Base-by-base conservation (phyloP, 176 grass and related monocot species). In the Bothriochloa decipiens region DNA sequence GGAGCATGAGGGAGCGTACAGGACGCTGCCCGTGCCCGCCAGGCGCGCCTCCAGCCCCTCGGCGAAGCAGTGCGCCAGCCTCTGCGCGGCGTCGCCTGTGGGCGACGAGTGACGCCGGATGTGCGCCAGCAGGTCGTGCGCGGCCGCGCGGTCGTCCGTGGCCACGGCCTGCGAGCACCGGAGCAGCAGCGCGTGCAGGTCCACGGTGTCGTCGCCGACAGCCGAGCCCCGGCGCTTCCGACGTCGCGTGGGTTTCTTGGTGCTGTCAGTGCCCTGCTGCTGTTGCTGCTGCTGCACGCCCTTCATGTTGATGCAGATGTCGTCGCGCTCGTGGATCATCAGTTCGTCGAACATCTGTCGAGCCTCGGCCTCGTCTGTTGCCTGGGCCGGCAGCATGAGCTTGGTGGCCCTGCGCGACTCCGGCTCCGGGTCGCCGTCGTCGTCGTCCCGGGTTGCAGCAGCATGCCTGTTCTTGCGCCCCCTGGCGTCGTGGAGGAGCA, bases 1-100 rank as follows among this genome's bases (percentile, higher is more conserved):
- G 80, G 3, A 57, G 10, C 32, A 89, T 20, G 7, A 86, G 76
- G 15, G 61, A 89, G 16, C 3, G 49, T 93, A 93, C 11, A 92
- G 55, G 50, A 72, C 32, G 68, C 91, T 96, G 22, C 93, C 91
- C 1, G 67, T 93, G 65, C 93, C 93, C 7, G 80, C 86, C 3
- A 96, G 76, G 60, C 93, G 88, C 40, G 91, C 88, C 60, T 96
- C 88, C 40, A 96, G 84, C n/a, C 77, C 93, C 11, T 96, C 86
- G 0, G 83, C 78, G 53, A 96, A 96, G 70, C 74, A 93, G 50
- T 93, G 83, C 3, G 93, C 93, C 77, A 96, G 42, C 72, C 93
- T 53, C 78, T 96, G 88, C 42, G 65, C 33, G 4, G 72, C 86
- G 52, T 93, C 86, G 0, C 91, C 93, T 1, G 20, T 65, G 0